These are phyloP conservation scores for Talaromyces sp. DNA, from an alignment of 2,329 filamentous ascomycete species.

Conservation along the genomic window DNA sequence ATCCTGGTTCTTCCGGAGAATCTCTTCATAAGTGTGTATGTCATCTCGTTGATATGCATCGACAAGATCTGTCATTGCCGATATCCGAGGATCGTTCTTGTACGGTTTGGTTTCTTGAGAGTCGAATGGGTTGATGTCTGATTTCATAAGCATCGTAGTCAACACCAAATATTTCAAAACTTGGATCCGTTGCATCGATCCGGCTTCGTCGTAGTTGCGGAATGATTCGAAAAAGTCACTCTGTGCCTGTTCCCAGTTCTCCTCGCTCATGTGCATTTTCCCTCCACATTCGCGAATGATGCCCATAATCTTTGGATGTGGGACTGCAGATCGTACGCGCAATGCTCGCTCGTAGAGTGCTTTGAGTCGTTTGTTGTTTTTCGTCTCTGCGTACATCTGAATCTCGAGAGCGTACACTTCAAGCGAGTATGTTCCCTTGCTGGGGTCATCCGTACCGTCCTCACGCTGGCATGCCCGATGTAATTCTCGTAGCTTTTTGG, in stretches of 20 bases:
- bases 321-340: constrained; percentile 91
- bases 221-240: constrained; percentile 99
- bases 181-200: constrained; percentile 92
- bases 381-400: constrained; percentile 95
- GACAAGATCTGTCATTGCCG: constrained; percentile 95
- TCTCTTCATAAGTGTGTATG: constrained; percentile 84
- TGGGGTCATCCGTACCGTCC: constrained; percentile 79
- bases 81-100: constrained; percentile 89
- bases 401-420: constrained; percentile 98
- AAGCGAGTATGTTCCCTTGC: constrained; percentile 92
- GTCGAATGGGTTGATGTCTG: constrained; percentile 97
- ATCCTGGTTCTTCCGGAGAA: constrained; percentile 83
- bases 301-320: constrained; percentile 98
- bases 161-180: constrained; percentile 95
- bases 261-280: constrained; percentile 99
- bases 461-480: constrained; percentile 84
- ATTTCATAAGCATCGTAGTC: constrained; percentile 97
- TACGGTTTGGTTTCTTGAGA: constrained; percentile 99
- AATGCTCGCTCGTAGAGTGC: constrained; percentile 87
- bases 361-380: constrained; percentile 97
- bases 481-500: constrained; percentile 80
- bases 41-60: constrained; percentile 96
- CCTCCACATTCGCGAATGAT: constrained; percentile 98
- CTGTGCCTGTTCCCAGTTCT: constrained; percentile 97
- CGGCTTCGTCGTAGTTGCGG: constrained; percentile 97